These are phyloP conservation scores for Ceriops zippeliana DNA, from an alignment of 345 rosid genomes.

Conservation along the genomic window DNA sequence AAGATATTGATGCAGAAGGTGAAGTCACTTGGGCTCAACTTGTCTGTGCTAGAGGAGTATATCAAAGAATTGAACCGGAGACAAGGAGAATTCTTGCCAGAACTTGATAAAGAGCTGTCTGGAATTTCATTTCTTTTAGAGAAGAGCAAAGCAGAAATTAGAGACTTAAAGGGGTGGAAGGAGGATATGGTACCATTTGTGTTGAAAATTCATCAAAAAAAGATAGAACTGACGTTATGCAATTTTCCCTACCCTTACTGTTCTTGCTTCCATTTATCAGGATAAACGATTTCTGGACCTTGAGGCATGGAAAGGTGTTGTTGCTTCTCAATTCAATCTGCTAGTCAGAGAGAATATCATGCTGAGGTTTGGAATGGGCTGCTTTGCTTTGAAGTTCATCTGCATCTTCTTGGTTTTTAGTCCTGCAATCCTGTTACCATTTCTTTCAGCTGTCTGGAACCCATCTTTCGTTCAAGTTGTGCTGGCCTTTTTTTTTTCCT, in stretches of 20 bases:
- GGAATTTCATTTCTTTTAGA: conserved; percentile 48
- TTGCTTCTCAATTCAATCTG: conserved; percentile 52
- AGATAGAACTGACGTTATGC: background rate
- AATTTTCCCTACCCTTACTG: background rate
- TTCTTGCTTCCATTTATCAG: conserved; percentile 31
- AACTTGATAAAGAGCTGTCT: conserved; percentile 53
- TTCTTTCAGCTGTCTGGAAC: too few relatives aligned
- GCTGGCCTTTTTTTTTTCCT: too few relatives aligned
- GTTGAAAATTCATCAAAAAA: background rate
- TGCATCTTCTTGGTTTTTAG: too few relatives aligned
- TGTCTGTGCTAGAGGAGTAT: conserved; percentile 68
- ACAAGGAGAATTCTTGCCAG: conserved; percentile 54
- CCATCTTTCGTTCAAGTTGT: too few relatives aligned
- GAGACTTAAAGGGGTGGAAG: conserved; percentile 58
- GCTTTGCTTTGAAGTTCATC: background rate
- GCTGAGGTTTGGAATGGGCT: conserved; percentile 55
- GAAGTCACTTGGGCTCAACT: conserved; percentile 66
- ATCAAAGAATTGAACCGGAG: conserved; percentile 55
- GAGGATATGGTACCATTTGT: conserved; percentile 46
- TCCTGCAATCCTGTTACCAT: too few relatives aligned
- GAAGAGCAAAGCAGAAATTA: conserved; percentile 51
- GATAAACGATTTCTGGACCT: conserved; percentile 48
- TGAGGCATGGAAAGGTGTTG: conserved; percentile 59
- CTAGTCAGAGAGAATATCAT: conserved; percentile 55
- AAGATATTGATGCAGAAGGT: conserved; percentile 93